Percentiles rank a stretch among this genome's conserved stretches.
phyloP scores from a whole-genome alignment of 345 rosid genomes.

The Xanthoceras sorbifolium region DNA sequence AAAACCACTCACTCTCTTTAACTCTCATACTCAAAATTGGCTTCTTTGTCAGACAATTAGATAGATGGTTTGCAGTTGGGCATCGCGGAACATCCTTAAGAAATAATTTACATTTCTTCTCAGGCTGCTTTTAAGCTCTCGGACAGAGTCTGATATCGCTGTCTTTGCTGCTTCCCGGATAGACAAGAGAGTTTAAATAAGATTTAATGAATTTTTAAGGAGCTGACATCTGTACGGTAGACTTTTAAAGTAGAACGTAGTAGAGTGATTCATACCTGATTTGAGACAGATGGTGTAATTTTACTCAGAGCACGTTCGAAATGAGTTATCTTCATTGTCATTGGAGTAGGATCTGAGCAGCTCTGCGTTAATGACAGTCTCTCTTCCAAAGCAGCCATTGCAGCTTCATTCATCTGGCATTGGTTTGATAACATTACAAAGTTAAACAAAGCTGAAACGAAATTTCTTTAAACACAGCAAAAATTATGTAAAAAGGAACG shows the following conservation, averaged over 20 bases:
- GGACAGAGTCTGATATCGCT: conserved; percentile 43
- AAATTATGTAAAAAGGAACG: neutral
- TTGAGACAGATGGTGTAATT: conserved; percentile 63
- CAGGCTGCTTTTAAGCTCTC: conserved; percentile 40
- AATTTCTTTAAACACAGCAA: neutral
- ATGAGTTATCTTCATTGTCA: conserved; percentile 56
- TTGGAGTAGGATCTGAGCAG: conserved; percentile 19
- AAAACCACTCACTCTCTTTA: neutral
- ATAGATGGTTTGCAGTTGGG: neutral
- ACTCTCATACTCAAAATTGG: neutral
- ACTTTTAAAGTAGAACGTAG: neutral
- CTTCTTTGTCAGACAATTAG: neutral
- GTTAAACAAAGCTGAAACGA: neutral
- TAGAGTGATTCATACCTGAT: conserved; percentile 40
- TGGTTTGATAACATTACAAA: neutral
- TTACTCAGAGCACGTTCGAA: conserved; percentile 59
- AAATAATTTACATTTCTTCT: conserved; percentile 11
- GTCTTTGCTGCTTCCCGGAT: conserved; percentile 48
- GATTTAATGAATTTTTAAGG: neutral
- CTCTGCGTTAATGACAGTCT: conserved; percentile 25
- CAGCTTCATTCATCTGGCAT: conserved; percentile 71
- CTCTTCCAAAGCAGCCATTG: conserved; percentile 67
- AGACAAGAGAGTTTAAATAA: neutral
- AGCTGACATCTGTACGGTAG: neutral
- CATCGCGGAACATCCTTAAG: neutral